Evolutionary conservation across 2,329 filamentous ascomycete species (phyloP).

Genomic region (Pestalotiopsis sp.): DNA sequence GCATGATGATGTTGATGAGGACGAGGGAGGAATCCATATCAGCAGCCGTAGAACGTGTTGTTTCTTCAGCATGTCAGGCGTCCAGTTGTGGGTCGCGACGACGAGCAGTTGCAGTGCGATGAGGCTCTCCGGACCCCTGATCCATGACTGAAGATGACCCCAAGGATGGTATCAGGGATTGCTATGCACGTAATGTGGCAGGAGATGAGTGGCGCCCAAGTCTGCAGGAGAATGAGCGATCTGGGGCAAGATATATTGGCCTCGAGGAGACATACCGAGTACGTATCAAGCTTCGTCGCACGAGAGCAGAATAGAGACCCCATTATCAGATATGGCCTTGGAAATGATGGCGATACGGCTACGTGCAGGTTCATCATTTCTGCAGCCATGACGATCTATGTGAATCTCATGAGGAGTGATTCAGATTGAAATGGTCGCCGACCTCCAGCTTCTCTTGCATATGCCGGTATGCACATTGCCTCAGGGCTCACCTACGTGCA

Average conservation of each 20-base stretch:
- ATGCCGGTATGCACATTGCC: background rate
- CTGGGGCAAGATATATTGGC: constrained; percentile 24
- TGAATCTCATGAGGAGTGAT: background rate
- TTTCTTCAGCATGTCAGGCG: background rate
- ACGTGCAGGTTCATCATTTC: constrained; percentile 1
- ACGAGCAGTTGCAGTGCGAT: constrained; percentile 15
- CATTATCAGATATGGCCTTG: background rate
- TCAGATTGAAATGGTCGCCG: constrained; percentile 8
- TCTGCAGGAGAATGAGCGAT: constrained; percentile 24
- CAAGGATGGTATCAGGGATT: constrained; percentile 18
- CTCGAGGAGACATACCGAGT: constrained; percentile 13
- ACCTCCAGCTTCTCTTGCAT: constrained; percentile 2
- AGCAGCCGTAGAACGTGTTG: background rate
- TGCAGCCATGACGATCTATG: background rate
- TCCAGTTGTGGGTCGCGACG: background rate
- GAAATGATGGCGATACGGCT: constrained; percentile 1
- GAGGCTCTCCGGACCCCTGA: constrained; percentile 21
- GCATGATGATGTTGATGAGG: background rate
- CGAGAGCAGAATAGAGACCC: background rate
- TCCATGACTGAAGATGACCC: constrained; percentile 15
- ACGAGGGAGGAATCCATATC: background rate
- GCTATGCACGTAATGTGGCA: constrained; percentile 28
- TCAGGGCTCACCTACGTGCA: background rate
- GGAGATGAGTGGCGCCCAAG: constrained; percentile 27
- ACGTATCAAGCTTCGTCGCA: constrained; percentile 18